Percentiles rank a stretch among this genome's conserved stretches.
phyloP scores from a whole-genome alignment of 176 grass and related monocot species.

The Echinochloa phyllopogon region DNA sequence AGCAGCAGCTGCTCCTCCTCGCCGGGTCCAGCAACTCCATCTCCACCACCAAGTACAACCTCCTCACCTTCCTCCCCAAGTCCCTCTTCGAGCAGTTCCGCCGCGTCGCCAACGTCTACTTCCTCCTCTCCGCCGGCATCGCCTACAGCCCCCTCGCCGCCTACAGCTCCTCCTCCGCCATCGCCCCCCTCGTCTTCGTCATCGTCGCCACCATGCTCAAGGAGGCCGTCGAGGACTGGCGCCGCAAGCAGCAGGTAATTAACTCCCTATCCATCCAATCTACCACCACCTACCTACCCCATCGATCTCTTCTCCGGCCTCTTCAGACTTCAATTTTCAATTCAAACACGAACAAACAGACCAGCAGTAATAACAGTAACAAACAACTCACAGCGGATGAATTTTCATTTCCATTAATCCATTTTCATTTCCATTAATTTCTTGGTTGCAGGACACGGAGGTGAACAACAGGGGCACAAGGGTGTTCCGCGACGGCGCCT shows the following conservation, averaged over 20 bases:
- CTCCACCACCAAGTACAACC: constrained; percentile 89
- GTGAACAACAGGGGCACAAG: constrained; percentile 69
- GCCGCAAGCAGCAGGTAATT: constrained; percentile 67
- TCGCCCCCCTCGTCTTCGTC: constrained; percentile 62
- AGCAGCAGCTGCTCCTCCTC: neutral
- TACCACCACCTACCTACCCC: neutral
- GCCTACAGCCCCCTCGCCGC: constrained; percentile 61
- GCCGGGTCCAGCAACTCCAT: constrained; percentile 52
- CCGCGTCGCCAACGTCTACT: constrained; percentile 90
- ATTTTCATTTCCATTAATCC: neutral
- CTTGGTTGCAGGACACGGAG: constrained; percentile 60
- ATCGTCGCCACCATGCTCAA: constrained; percentile 82
- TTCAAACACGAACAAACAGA: neutral
- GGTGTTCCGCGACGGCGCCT: constrained; percentile 48
- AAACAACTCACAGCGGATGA: neutral
- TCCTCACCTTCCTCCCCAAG: constrained; percentile 70
- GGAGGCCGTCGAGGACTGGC: constrained; percentile 80
- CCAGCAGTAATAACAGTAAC: neutral
- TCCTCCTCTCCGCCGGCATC: constrained; percentile 56
- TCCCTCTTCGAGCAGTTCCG: constrained; percentile 97
- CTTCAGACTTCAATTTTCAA: no score
- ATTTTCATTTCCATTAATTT: neutral
- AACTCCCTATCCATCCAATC: neutral
- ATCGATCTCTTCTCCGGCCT: neutral
- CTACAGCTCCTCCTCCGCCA: constrained; percentile 43